Evolutionary conservation across 441 rosid species (phyloP).

Genomic region (Erysimum pusillum): DNA sequence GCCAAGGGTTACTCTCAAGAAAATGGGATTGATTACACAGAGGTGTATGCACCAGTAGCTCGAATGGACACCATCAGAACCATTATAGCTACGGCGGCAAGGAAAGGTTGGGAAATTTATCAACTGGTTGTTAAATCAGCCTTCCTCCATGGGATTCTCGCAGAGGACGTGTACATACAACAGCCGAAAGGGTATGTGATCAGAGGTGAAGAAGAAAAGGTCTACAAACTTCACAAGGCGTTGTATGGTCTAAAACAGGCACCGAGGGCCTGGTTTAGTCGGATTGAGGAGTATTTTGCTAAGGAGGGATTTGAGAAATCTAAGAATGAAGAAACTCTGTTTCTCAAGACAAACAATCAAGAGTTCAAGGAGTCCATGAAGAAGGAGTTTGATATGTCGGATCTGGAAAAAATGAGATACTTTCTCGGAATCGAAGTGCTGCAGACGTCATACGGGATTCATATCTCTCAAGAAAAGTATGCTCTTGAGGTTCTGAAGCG

Average conservation of each 20-base stretch:
- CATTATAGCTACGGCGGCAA: neutral
- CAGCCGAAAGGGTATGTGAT: neutral
- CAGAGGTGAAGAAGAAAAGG: neutral
- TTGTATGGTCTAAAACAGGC: constrained; percentile 8
- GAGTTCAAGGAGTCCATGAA: neutral
- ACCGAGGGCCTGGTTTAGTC: neutral
- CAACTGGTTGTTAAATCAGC: neutral
- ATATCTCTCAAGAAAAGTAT: neutral
- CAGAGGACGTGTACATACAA: neutral
- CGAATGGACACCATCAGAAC: neutral
- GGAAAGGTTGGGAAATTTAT: neutral
- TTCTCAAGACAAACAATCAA: neutral
- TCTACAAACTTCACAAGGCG: neutral
- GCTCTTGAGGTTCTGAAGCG: neutral
- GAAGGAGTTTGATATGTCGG: neutral
- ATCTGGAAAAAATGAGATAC: neutral
- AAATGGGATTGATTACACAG: neutral
- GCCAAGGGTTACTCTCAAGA: neutral
- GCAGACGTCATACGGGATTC: neutral
- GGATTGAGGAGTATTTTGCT: neutral
- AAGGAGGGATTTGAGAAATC: neutral
- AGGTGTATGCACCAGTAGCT: neutral
- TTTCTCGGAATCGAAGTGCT: neutral
- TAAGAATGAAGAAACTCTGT: neutral
- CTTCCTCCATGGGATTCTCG: neutral